A percentile compares a stretch with the other conserved stretches of the same genome.
phyloP scores from a whole-genome alignment of 1,284 basidiomycete genomes.

The Leccinum idahoense region DNA sequence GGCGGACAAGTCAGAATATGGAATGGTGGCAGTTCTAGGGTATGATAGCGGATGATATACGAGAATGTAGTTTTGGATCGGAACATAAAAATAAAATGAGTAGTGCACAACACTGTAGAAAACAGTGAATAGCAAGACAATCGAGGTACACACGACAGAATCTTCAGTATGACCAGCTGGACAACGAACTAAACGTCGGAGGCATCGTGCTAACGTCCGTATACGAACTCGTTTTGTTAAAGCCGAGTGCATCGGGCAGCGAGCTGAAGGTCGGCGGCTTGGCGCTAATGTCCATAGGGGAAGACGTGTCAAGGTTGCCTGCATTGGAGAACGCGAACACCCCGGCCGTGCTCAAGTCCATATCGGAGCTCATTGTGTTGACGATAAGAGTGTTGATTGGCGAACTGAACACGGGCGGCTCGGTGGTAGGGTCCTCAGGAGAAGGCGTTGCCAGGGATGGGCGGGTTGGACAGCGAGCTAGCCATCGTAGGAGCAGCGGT shows the following conservation, averaged over 20 bases:
- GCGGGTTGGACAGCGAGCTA: not conserved
- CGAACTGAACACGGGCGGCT: conserved; percentile 1
- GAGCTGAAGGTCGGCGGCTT: conserved; percentile 1
- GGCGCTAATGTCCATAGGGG: not conserved
- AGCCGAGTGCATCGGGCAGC: not conserved
- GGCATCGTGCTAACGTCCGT: conserved; percentile 17
- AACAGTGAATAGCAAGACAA: not conserved
- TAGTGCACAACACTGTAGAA: not conserved
- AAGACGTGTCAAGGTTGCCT: not conserved
- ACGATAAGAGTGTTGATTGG: not conserved
- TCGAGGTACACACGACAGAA: conserved; percentile 2
- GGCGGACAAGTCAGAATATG: not conserved
- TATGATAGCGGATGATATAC: not conserved
- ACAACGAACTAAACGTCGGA: conserved; percentile 11
- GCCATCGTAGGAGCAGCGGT: not conserved
- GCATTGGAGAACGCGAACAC: not conserved
- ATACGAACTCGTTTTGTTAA: conserved; percentile 4
- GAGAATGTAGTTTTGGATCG: not conserved
- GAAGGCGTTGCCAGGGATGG: not conserved
- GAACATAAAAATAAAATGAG: not conserved
- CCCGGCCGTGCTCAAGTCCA: conserved; percentile 11
- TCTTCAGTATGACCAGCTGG: conserved; percentile 3
- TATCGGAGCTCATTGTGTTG: conserved; percentile 4
- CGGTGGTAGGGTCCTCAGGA: not conserved
- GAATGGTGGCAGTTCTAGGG: not conserved